These are phyloP conservation scores for Punctularia strigosozonata DNA, from an alignment of 768 basidiomycete genomes.

Conservation along the genomic window DNA sequence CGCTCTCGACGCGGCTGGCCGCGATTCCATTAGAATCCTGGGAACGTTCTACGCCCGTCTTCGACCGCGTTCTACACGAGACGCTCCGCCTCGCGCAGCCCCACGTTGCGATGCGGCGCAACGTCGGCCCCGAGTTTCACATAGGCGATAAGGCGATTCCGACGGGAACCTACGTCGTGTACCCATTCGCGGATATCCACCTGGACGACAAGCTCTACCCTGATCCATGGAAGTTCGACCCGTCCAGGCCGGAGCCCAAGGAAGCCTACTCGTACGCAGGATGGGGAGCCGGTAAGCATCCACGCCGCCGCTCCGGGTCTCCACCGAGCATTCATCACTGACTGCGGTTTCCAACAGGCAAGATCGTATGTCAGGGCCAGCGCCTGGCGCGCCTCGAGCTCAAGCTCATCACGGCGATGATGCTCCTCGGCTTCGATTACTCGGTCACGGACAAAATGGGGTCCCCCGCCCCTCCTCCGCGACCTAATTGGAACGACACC, in stretches of 20 bases:
- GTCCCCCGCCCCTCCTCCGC: constrained; percentile 31
- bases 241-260: constrained; percentile 34
- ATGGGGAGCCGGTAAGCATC: constrained; percentile 65
- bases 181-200: constrained; percentile 74
- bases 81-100: constrained; percentile 72
- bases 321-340: constrained; percentile 7
- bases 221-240: constrained; percentile 73
- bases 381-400: constrained; percentile 65
- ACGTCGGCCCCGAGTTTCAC: constrained; percentile 58
- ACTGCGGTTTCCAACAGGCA: constrained; percentile 32
- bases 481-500: constrained; percentile 73
- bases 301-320: constrained; percentile 3
- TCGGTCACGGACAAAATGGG: constrained; percentile 43
- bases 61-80: constrained; percentile 66
- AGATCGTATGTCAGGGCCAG: constrained; percentile 59
- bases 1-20: constrained; percentile 35
- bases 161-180: constrained; percentile 64
- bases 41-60: constrained; percentile 57
- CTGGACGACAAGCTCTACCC: constrained; percentile 61
- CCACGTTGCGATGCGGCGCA: constrained; percentile 71
- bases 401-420: constrained; percentile 58
- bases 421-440: constrained; percentile 54
- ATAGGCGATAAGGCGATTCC: constrained; percentile 62
- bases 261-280: constrained; percentile 55
- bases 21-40: constrained; percentile 56